Evolutionary conservation across 495 filamentous ascomycete species (phyloP).

Genomic region (Trypethelium eluteriae): DNA sequence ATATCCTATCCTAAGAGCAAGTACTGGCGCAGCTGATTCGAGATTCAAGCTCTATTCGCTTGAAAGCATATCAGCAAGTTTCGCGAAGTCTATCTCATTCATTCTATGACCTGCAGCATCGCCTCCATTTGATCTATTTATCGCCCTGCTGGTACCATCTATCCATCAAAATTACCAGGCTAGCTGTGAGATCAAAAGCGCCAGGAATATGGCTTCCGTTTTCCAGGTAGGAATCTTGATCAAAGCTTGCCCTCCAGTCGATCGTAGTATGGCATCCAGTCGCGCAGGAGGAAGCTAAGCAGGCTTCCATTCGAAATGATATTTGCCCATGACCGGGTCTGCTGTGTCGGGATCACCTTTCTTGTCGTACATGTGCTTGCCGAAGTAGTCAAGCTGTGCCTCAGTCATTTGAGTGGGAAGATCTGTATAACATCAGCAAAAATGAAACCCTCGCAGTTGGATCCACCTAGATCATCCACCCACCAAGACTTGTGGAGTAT

Average conservation of each 20-base stretch:
- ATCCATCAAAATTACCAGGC: too few relatives aligned
- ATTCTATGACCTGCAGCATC: too few relatives aligned
- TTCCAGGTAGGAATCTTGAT: neutral
- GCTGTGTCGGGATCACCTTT: conserved; percentile 41
- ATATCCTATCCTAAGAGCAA: too few relatives aligned
- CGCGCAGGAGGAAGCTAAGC: conserved; percentile 24
- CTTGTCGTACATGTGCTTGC: conserved; percentile 58
- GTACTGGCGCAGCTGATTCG: too few relatives aligned
- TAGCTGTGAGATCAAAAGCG: too few relatives aligned
- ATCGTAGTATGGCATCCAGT: neutral
- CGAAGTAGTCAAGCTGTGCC: conserved; percentile 69
- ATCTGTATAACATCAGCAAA: conserved; percentile 22
- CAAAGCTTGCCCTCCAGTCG: neutral
- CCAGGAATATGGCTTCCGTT: too few relatives aligned
- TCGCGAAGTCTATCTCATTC: too few relatives aligned
- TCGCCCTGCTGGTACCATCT: too few relatives aligned
- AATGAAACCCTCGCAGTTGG: neutral
- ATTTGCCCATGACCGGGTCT: conserved; percentile 44
- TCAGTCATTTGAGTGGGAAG: conserved; percentile 62
- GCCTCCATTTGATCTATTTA: too few relatives aligned
- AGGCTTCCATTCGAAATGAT: conserved; percentile 54
- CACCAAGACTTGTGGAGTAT: conserved; percentile 46
- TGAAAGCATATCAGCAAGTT: too few relatives aligned
- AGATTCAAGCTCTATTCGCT: too few relatives aligned
- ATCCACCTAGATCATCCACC: neutral